Base-by-base conservation (phyloP, 2,329 filamentous ascomycete species). In the Scleromitrula shiraiana region DNA sequence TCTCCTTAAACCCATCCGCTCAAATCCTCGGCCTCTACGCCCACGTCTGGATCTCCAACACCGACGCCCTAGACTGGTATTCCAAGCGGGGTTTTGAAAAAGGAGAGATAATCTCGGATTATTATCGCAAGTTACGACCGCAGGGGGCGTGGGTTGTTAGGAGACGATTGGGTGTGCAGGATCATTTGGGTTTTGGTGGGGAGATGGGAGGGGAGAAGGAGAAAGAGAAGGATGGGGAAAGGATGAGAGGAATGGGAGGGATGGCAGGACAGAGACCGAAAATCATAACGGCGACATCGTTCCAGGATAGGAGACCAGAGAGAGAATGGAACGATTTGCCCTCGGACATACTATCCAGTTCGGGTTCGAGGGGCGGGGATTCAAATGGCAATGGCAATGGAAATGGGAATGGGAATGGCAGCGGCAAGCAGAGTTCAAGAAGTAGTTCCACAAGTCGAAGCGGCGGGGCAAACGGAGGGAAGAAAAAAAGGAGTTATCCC, bases 11-110 rank as follows among this genome's bases (percentile, higher is more conserved):
- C n/a, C n/a, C n/a, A n/a, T n/a, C n/a, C n/a, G n/a, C n/a, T n/a
- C n/a, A 43, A 59, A 70, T 64, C 43, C 58, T 58, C 40, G 69
- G 69, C 36, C 67, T 82, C 14, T 83, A 78, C 54, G 81, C 81
- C 4, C 81, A 85, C 62, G 81, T 84, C 14, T 85, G 81, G 81
- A 80, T 80, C 9, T 73, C 79, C 50, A 83, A 83, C 61, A 71
- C 74, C 2, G 80, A 83, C 17, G 81, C 74, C 0, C 64, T 83
- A 52, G 68, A 68, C 49, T 85, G 81, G 80, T 85, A 85, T 64
- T 59, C 67, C 26, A 68, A 70, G 20, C 71, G 77, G 8, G 77
- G 78, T 2, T 85, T 85, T 61, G 58, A 60, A 50, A 68, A 69
- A 42, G 70, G 67, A 12, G 58, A 55, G 10, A 62, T 69, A 29